Base-by-base conservation (phyloP, 768 basidiomycete genomes). In the Lactarius akahatsu region DNA sequence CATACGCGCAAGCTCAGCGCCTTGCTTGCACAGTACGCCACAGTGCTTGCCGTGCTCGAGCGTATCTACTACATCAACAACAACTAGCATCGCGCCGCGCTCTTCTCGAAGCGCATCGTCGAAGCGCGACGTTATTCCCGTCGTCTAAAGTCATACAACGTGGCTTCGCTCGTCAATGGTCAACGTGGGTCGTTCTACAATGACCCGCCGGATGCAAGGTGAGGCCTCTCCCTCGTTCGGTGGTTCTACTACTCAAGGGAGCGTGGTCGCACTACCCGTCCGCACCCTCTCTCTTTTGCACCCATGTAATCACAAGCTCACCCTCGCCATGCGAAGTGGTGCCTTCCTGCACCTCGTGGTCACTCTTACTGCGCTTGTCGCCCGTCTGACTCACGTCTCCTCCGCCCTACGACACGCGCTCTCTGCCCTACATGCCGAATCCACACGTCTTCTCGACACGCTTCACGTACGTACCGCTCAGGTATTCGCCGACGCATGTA, bases 1-100 rank as follows among this genome's bases (percentile, higher is more conserved):
- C 78, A 76, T 69, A 79, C 82, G 20, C 84, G 87, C 38, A 80
- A 81, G 34, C 79, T 90, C n/a, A 82, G 81, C 57, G 72, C 78
- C 47, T 76, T 78, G 13, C 70, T 85, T 50, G 67, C 77, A 15
- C 73, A 78, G 16, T 79, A 83, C 50, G 70, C 75, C 3, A 80
- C 83, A 32, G 89, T 91, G 70, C 73, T 85, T 6, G 81, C 82
- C 60, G 74, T 90, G n/a, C 78, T 92, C 41, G 85, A 87, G 70
- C 80, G 88, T 66, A 73, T 92, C 2, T 87, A 87, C 73, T 93
- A 93, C 77, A 91, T n/a, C n/a, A n/a, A n/a, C n/a, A n/a, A n/a
- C n/a, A n/a, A n/a, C n/a, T n/a, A n/a, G n/a, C n/a, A n/a, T 73
- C 81, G 85, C 36, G 73, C 80, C 4, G 82, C 87, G 30, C 75